These are phyloP conservation scores for Mrakia gelida DNA, from an alignment of 768 basidiomycete genomes.

Conservation along the genomic window DNA sequence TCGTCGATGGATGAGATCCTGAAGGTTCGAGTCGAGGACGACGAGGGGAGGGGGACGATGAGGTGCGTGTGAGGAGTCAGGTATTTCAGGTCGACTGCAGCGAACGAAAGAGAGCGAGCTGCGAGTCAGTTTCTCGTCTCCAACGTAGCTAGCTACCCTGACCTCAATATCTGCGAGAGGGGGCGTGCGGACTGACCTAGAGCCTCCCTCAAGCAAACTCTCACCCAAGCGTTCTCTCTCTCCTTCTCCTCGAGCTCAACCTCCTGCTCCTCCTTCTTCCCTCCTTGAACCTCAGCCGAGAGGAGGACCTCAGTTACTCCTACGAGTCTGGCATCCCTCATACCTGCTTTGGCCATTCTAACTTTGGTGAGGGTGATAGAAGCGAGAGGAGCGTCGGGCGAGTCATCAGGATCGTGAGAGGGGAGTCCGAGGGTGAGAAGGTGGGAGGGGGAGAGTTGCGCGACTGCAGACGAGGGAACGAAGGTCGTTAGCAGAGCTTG, in stretches of 20 bases:
- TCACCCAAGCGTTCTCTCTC: constrained; percentile 37
- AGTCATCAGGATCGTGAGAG: background rate
- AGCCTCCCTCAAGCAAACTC: constrained; percentile 38
- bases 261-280: background rate
- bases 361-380: constrained; percentile 28
- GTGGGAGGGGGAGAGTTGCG: constrained; percentile 35
- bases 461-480: background rate
- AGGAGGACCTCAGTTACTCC: constrained; percentile 8
- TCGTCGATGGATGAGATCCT: constrained; percentile 27
- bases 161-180: background rate
- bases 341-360: constrained; percentile 19
- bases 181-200: constrained; percentile 33
- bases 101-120: background rate
- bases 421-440: constrained; percentile 27
- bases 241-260: constrained; percentile 19
- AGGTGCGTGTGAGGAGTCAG: constrained; percentile 22
- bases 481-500: background rate
- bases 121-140: background rate
- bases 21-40: constrained; percentile 11
- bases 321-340: background rate
- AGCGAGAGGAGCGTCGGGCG: background rate
- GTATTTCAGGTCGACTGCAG: constrained; percentile 29
- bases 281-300: background rate
- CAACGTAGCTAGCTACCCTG: background rate
- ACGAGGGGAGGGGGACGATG: constrained; percentile 22